A percentile compares a stretch with the other conserved stretches of the same genome.
Conservation (phyloP, 495 filamentous ascomycete genomes). For the Podospora tetraspora region DNA sequence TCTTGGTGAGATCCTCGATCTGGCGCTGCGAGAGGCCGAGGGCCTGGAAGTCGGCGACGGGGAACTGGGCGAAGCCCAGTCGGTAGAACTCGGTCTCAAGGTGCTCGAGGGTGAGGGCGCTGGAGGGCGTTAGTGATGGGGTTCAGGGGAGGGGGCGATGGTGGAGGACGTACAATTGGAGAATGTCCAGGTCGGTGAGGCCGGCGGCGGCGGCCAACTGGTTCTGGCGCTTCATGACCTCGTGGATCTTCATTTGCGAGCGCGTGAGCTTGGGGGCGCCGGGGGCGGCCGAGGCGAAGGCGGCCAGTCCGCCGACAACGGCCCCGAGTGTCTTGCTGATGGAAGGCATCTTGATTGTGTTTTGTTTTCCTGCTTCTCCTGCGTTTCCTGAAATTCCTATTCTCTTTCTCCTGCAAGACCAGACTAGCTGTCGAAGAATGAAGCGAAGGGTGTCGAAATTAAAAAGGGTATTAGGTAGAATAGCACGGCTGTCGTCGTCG, state of each 20-base stretch:
- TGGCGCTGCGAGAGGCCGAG: slow-evolving; percentile 48
- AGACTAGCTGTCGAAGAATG: slow-evolving; percentile 30
- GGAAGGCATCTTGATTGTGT: slow-evolving; percentile 42
- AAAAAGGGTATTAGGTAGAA: slow-evolving; percentile 37
- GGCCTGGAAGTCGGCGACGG: slow-evolving; percentile 50
- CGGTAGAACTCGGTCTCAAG: slow-evolving; percentile 59
- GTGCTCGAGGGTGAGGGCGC: slow-evolving; percentile 60
- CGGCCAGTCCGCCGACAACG: slow-evolving; percentile 43
- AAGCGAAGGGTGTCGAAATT: slow-evolving; percentile 35
- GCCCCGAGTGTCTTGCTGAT: slow-evolving; percentile 38
- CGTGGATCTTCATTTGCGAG: slow-evolving; percentile 40
- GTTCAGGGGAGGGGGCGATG: background rate
- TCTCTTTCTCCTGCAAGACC: slow-evolving; percentile 31
- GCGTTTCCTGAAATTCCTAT: slow-evolving; percentile 20
- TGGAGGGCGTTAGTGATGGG: slow-evolving; percentile 28
- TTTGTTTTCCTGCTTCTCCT: slow-evolving; percentile 13
- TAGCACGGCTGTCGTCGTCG: slow-evolving; percentile 12
- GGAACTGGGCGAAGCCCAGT: slow-evolving; percentile 56
- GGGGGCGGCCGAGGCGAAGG: slow-evolving; percentile 41
- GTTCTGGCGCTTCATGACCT: slow-evolving; percentile 47
- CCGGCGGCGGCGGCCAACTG: slow-evolving; percentile 47
- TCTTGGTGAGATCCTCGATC: slow-evolving; percentile 45
- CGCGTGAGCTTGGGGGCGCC: slow-evolving; percentile 40
- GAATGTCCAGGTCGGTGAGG: slow-evolving; percentile 59
- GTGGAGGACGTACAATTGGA: slow-evolving; percentile 56